A percentile compares a stretch with the other conserved stretches of the same genome.
Conservation (phyloP, 2,329 filamentous ascomycete species). For the Penicillium sp. region DNA sequence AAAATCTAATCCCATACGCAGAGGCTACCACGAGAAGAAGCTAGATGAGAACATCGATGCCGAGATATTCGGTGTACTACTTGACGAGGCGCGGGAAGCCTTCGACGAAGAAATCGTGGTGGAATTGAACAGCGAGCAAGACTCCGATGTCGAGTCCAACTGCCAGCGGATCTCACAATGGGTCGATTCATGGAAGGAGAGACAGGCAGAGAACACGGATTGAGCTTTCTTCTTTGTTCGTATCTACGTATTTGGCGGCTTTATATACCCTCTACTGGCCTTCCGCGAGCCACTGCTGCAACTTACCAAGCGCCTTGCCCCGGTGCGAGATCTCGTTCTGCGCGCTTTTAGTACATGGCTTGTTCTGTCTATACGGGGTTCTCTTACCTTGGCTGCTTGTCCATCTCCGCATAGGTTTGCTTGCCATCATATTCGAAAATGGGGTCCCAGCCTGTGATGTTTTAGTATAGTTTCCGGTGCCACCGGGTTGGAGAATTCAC, state of each 20-base stretch:
- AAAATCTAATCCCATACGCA: conserved; percentile 32
- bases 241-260: conserved; percentile 7
- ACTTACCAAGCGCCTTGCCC: conserved; percentile 79
- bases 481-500: conserved; percentile 26
- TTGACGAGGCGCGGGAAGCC: conserved; percentile 84
- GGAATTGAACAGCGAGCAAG: conserved; percentile 78
- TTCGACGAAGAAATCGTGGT: conserved; percentile 88
- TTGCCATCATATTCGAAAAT: conserved; percentile 91
- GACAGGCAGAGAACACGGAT: conserved; percentile 31
- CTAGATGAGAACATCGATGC: conserved; percentile 95
- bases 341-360: conserved; percentile 18
- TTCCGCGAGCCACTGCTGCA: conserved; percentile 76
- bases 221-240: conserved; percentile 19
- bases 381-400: conserved; percentile 79
- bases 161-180: conserved; percentile 80
- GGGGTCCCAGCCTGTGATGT: conserved; percentile 79
- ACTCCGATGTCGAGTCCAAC: conserved; percentile 86
- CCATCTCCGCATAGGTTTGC: conserved; percentile 94
- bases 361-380: background rate
- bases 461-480: background rate
- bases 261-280: conserved; percentile 25
- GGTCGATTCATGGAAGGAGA: conserved; percentile 78
- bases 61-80: conserved; percentile 94
- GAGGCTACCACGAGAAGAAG: conserved; percentile 82
- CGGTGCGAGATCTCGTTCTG: conserved; percentile 90